Conservation (phyloP, 169 alveolate species). For the Plasmodium ovale region DNA sequence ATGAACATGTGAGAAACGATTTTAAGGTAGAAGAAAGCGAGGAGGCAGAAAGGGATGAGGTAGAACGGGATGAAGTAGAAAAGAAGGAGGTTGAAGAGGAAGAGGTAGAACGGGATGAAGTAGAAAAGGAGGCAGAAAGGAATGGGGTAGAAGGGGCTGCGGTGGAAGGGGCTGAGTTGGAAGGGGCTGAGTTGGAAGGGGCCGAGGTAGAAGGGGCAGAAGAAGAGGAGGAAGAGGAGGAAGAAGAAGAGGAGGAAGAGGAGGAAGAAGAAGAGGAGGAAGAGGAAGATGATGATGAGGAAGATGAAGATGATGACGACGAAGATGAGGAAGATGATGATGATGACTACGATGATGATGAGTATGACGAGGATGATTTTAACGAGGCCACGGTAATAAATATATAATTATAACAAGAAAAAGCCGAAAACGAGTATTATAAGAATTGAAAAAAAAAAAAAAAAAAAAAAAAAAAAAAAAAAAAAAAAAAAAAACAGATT, state of each 20-base stretch:
- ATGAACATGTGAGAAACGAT: neutral
- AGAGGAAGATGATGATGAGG: constrained; percentile 41
- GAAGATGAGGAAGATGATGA: constrained; percentile 68
- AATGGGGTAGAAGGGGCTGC: neutral
- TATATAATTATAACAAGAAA: too few species aligned
- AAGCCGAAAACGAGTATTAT: too few species aligned
- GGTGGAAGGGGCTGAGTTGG: constrained; percentile 6
- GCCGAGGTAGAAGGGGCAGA: constrained; percentile 32
- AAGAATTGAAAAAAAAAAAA: neutral
- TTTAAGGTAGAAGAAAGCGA: neutral
- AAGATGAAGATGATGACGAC: constrained; percentile 54
- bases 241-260: constrained; percentile 56
- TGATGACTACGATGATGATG: constrained; percentile 65
- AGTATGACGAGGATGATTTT: constrained; percentile 73
- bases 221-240: constrained; percentile 53
- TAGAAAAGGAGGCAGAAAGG: neutral
- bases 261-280: constrained; percentile 64
- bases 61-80: neutral
- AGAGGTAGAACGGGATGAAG: neutral
- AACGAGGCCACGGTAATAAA: constrained; percentile 65
- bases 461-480: neutral
- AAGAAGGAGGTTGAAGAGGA: neutral
- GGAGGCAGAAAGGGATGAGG: neutral
- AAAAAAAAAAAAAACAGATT: neutral
- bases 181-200: neutral